These are phyloP conservation scores for Cladophialophora chaetospira DNA, from an alignment of 2,329 filamentous ascomycete genomes.

Conservation along the genomic window DNA sequence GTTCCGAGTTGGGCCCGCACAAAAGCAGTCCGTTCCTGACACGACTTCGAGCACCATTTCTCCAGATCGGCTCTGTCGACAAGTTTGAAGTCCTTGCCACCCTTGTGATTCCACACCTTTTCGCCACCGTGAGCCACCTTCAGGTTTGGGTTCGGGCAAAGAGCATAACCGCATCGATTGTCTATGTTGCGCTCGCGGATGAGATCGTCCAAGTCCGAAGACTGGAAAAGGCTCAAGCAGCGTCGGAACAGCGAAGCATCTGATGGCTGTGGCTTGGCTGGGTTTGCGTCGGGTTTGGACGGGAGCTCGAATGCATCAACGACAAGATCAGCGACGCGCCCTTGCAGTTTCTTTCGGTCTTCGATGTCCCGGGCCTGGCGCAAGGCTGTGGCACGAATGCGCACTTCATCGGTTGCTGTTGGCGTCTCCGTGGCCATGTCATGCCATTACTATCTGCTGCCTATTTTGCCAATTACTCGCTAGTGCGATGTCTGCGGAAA, in stretches of 20 bases:
- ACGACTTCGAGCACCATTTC: constrained; percentile 82
- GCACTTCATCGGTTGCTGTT: constrained; percentile 33
- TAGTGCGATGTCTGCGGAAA: not conserved
- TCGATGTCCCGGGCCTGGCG: constrained; percentile 83
- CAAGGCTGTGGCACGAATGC: constrained; percentile 65
- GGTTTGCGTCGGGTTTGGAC: constrained; percentile 52
- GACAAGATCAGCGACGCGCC: constrained; percentile 70
- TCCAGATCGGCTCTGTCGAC: constrained; percentile 72
- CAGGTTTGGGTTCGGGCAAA: constrained; percentile 70
- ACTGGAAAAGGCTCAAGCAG: constrained; percentile 74
- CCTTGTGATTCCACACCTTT: constrained; percentile 54
- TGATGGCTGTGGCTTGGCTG: constrained; percentile 55
- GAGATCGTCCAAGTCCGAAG: constrained; percentile 84
- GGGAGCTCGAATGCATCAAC: constrained; percentile 70
- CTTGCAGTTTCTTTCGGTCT: constrained; percentile 76
- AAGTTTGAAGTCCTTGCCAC: constrained; percentile 63
- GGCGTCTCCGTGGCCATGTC: constrained; percentile 15
- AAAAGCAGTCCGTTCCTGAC: constrained; percentile 77
- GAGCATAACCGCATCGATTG: constrained; percentile 76
- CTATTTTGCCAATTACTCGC: not conserved
- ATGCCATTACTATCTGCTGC: constrained; percentile 4
- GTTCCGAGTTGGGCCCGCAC: constrained; percentile 86
- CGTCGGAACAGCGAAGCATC: constrained; percentile 68
- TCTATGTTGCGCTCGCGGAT: constrained; percentile 87
- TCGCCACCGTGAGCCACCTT: constrained; percentile 58